These are phyloP conservation scores for Populus simonii DNA, from an alignment of 345 rosid genomes.

Conservation along the genomic window DNA sequence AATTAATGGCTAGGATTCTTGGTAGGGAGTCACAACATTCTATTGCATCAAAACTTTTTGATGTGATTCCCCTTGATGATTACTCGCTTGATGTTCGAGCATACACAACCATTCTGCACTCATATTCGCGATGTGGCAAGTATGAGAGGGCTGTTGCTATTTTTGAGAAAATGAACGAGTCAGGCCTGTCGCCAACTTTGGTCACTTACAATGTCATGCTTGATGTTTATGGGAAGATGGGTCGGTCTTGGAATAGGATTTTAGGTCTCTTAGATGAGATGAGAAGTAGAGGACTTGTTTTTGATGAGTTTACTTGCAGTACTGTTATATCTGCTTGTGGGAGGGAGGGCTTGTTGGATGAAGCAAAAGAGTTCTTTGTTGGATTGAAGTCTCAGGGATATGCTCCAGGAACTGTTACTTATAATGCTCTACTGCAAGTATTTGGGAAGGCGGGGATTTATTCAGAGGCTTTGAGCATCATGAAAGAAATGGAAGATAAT, in stretches of 20 bases:
- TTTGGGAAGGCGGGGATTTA: slow-evolving; percentile 77
- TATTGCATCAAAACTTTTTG: slow-evolving; percentile 68
- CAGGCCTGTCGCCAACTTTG: slow-evolving; percentile 64
- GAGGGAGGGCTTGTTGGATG: slow-evolving; percentile 69
- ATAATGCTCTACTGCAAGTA: slow-evolving; percentile 72
- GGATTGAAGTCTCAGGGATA: slow-evolving; percentile 66
- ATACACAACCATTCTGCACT: slow-evolving; percentile 66
- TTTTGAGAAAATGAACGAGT: slow-evolving; percentile 68
- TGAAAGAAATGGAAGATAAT: slow-evolving; percentile 87
- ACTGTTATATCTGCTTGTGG: slow-evolving; percentile 89
- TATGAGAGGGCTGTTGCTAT: slow-evolving; percentile 52
- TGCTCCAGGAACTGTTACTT: slow-evolving; percentile 74
- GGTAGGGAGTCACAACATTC: slow-evolving; percentile 77
- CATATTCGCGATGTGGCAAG: slow-evolving; percentile 59
- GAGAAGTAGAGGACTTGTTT: slow-evolving; percentile 50
- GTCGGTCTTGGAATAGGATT: slow-evolving; percentile 73
- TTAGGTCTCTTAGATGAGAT: slow-evolving; percentile 63
- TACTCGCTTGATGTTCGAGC: slow-evolving; percentile 70
- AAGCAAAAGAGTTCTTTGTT: slow-evolving; percentile 72
- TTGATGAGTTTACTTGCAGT: slow-evolving; percentile 87
- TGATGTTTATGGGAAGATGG: slow-evolving; percentile 86
- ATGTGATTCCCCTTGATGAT: slow-evolving; percentile 51
- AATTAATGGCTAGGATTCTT: slow-evolving; percentile 58
- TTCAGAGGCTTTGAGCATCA: slow-evolving; percentile 60
- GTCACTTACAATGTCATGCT: slow-evolving; percentile 92